These are phyloP conservation scores for Globisporangium sylvaticum DNA, from an alignment of 352 stramenopile species.

Conservation along the genomic window DNA sequence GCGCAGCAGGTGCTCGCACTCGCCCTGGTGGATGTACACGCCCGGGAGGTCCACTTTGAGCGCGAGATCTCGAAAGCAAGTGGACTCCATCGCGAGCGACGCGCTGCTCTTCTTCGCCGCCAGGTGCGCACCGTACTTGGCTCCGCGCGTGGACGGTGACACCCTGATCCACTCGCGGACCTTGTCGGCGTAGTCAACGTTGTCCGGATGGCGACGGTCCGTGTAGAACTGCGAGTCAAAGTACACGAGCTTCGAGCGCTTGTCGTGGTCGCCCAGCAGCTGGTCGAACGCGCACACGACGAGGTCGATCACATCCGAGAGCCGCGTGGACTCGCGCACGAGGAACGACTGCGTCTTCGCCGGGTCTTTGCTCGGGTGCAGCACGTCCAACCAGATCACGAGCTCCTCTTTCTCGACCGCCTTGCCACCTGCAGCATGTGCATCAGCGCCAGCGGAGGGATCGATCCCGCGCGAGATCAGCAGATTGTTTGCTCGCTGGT, in stretches of 20 bases:
- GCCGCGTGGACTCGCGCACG: conserved; percentile 48
- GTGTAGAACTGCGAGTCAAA: conserved; percentile 59
- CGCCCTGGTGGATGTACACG: conserved; percentile 72
- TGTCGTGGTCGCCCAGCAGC: conserved; percentile 34
- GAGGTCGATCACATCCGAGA: conserved; percentile 53
- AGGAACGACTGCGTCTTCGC: conserved; percentile 68
- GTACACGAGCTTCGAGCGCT: conserved; percentile 53
- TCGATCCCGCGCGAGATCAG: conserved; percentile 3
- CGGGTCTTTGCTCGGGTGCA: conserved; percentile 67
- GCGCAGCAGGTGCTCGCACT: conserved; percentile 70
- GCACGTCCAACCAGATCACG: conserved; percentile 67
- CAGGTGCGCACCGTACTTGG: conserved; percentile 24
- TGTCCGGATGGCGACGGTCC: conserved; percentile 32
- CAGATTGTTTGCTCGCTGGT: conserved; percentile 17
- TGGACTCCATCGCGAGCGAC: conserved; percentile 30
- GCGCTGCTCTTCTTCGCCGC: neutral
- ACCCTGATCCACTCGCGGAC: conserved; percentile 55
- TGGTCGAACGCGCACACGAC: conserved; percentile 69
- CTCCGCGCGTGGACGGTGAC: conserved; percentile 22
- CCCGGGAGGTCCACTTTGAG: conserved; percentile 53
- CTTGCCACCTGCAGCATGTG: neutral
- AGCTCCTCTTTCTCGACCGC: conserved; percentile 29
- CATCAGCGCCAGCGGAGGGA: neutral
- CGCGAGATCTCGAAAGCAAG: conserved; percentile 45
- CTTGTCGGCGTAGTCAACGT: conserved; percentile 49